Evolutionary conservation across 768 basidiomycete species (phyloP).

Genomic region (Mycena albidolilacea): DNA sequence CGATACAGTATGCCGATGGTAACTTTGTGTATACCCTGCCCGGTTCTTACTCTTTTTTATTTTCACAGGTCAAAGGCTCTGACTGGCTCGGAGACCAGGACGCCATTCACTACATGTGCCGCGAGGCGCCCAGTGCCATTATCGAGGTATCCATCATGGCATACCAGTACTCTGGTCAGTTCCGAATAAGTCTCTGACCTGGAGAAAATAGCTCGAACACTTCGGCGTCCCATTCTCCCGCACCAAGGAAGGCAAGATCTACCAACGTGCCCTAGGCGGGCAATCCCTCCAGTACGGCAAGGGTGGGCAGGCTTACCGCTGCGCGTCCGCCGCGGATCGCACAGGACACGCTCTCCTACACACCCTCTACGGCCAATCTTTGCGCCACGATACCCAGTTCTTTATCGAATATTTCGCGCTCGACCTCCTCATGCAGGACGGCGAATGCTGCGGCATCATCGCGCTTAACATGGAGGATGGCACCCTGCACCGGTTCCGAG

Average conservation of each 20-base stretch:
- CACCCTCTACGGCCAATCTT: constrained; percentile 98
- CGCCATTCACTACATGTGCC: constrained; percentile 99
- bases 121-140: constrained; percentile 95
- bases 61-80: constrained; percentile 92
- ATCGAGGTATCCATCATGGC: constrained; percentile 74
- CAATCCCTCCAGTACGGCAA: constrained; percentile 97
- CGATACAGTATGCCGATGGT: constrained; percentile 76
- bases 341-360: constrained; percentile 99
- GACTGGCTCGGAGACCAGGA: constrained; percentile 99
- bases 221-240: constrained; percentile 99
- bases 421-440: constrained; percentile 98
- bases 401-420: constrained; percentile 99
- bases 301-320: constrained; percentile 99
- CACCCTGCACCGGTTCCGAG: constrained; percentile 97
- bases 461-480: constrained; percentile 99
- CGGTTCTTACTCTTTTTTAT: constrained; percentile 33
- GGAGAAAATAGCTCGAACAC: constrained; percentile 85
- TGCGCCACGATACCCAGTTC: constrained; percentile 99
- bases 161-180: not conserved
- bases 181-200: not conserved
- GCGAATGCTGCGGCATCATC: constrained; percentile 99
- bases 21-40: not conserved
- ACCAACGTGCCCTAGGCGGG: constrained; percentile 99
- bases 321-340: constrained; percentile 98
- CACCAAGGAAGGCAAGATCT: constrained; percentile 99